Evolutionary conservation across 306 rosid species (phyloP).

Genomic region (Quercus dentata): DNA sequence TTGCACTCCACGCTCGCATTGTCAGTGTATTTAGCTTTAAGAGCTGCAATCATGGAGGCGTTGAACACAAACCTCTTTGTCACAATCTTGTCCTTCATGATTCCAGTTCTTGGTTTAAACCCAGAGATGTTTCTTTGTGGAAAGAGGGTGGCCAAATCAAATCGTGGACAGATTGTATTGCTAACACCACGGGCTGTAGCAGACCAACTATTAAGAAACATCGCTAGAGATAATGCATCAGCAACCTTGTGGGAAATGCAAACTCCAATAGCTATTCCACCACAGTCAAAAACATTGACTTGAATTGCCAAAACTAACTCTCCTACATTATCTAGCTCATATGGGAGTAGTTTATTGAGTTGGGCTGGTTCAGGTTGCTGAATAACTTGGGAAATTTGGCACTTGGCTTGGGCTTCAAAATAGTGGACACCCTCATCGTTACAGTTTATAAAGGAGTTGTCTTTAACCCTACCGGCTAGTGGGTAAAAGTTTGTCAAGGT

Average conservation of each 20-base stretch:
- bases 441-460: not conserved
- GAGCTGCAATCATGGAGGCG: conserved; percentile 11
- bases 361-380: conserved; percentile 5
- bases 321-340: not conserved
- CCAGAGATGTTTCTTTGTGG: conserved; percentile 11
- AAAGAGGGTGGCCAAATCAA: conserved; percentile 17
- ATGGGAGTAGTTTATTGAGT: conserved; percentile 16
- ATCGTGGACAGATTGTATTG: not conserved
- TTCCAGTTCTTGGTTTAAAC: conserved; percentile 1
- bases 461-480: conserved; percentile 4
- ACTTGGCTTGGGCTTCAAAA: conserved; percentile 4
- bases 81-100: conserved; percentile 3
- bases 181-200: conserved; percentile 2
- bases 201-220: conserved; percentile 26
- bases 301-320: conserved; percentile 20
- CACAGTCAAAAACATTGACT: conserved; percentile 26
- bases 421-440: not conserved
- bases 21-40: not conserved
- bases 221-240: conserved; percentile 22
- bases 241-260: conserved; percentile 30
- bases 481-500: conserved; percentile 12
- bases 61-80: conserved; percentile 20
- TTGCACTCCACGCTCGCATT: not conserved
- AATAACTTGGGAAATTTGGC: not conserved
- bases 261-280: conserved; percentile 21